Evolutionary conservation across 1,284 basidiomycete species (phyloP).

Genomic region (Vanrija sp.): DNA sequence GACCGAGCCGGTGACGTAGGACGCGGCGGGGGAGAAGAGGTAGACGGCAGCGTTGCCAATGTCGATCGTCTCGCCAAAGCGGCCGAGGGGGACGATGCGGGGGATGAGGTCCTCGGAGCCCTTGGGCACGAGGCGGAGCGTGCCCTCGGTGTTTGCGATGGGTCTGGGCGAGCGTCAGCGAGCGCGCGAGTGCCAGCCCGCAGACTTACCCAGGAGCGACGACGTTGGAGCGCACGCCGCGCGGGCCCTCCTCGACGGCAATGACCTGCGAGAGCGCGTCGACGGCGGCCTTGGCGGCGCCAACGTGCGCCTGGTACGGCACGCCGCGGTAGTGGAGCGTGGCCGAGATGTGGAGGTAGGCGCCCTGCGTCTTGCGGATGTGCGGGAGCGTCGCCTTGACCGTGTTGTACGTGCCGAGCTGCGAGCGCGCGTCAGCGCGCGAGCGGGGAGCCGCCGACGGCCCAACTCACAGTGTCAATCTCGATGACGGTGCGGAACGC

Average conservation of each 20-base stretch:
- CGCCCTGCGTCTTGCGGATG: conserved; percentile 66
- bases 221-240: conserved; percentile 89
- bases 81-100: conserved; percentile 57
- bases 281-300: conserved; percentile 90
- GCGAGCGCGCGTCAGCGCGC: neutral
- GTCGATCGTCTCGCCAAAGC: conserved; percentile 65
- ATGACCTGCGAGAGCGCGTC: conserved; percentile 81
- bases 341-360: conserved; percentile 87
- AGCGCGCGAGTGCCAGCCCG: neutral
- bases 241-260: conserved; percentile 89
- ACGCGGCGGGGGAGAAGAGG: conserved; percentile 82
- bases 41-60: conserved; percentile 77
- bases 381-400: conserved; percentile 81
- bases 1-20: conserved; percentile 69
- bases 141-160: conserved; percentile 80
- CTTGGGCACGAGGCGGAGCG: conserved; percentile 63
- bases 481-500: conserved; percentile 90
- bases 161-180: conserved; percentile 48
- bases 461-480: conserved; percentile 74
- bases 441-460: neutral
- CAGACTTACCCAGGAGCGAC: conserved; percentile 67
- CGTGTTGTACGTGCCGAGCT: conserved; percentile 91
- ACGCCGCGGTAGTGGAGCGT: conserved; percentile 86
- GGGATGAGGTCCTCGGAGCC: conserved; percentile 28
- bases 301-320: conserved; percentile 89